Percentiles rank a stretch among this genome's conserved stretches.
These are phyloP conservation scores for Cordyceps farinosa DNA, from an alignment of 2,329 filamentous ascomycete genomes.

Conservation along the genomic window DNA sequence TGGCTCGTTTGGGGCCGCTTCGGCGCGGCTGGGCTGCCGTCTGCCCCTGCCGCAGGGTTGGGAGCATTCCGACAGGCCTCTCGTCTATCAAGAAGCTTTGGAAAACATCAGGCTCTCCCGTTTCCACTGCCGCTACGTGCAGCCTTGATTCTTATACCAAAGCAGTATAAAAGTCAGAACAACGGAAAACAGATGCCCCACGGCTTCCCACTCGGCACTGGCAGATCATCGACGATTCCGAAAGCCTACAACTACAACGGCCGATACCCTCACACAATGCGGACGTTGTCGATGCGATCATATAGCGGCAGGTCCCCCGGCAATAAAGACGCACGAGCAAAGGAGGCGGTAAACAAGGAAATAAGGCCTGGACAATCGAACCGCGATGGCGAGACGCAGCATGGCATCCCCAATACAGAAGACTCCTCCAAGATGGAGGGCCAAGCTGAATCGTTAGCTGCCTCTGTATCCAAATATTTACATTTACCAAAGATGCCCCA, in stretches of 20 bases:
- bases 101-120: not conserved
- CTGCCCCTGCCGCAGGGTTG: slow-evolving; percentile 11
- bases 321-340: not conserved
- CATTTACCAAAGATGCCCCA: slow-evolving; percentile 70
- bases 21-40: slow-evolving; percentile 28
- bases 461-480: slow-evolving; percentile 57
- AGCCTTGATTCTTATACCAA: not conserved
- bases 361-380: not conserved
- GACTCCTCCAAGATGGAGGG: slow-evolving; percentile 18
- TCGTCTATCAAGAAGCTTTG: not conserved
- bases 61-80: slow-evolving; percentile 15
- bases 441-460: slow-evolving; percentile 42
- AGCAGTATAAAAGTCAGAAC: not conserved
- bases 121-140: not conserved
- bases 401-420: not conserved
- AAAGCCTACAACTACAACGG: not conserved
- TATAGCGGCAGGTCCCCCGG: not conserved
- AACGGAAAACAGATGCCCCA: not conserved
- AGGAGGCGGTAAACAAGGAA: not conserved
- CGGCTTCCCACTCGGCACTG: not conserved
- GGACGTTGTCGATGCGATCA: not conserved
- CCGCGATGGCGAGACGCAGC: not conserved
- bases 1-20: slow-evolving; percentile 36
- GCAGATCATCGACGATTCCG: not conserved
- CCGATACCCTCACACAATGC: not conserved